Evolutionary conservation across 768 basidiomycete genomes (phyloP), one percentile per base, ranked within the genome.

Genomic region (Hypsizygus marmoreus): DNA sequence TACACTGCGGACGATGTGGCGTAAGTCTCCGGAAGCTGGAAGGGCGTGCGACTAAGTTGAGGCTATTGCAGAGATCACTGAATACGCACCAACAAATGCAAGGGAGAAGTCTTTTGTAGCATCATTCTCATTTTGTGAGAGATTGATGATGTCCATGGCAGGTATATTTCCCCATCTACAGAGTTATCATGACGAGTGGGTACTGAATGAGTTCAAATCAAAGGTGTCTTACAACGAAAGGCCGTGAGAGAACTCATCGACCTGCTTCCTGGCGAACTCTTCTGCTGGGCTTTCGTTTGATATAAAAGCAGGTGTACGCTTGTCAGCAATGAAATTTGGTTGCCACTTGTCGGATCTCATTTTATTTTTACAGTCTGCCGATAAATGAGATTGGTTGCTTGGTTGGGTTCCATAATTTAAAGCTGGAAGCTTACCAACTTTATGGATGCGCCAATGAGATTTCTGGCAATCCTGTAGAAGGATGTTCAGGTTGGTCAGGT

Each of bases 1-100:
- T 40, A 78, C 52, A 2, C 72, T 77, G 20, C 55, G 54, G 5
- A 79, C 38, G 13, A 77, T 47, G 42, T 76, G 66, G 25, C 77
- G 67, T 36, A 79, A 62, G 54, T 79, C 77, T 4, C 77, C 77
- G 6, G 77, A 79, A 0, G 74, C 77, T 79, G 35, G 9, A n/a
- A 33, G 13, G 14, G 19, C n/a, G n/a, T 28, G 19, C 34, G 20
- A 47, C 22, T 30, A 36, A 19, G 23, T 10, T 33, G 25, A 20
- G 9, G 22, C 28, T 39, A 43, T 30, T 22, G 1, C 4, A 11
- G 26, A 39, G 1, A 29, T 38, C 24, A 17, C 32, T 35, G 4
- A 43, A 50, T n/a, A 26, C 51, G 45, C 54, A 66, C 64, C 53
- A 41, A 65, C 43, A 22, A 49, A 67, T 31, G 45, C 63, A 17